Percentiles rank a stretch among this genome's conserved stretches.
Conservation (phyloP, 768 basidiomycete genomes). For the Astraeus odoratus region DNA sequence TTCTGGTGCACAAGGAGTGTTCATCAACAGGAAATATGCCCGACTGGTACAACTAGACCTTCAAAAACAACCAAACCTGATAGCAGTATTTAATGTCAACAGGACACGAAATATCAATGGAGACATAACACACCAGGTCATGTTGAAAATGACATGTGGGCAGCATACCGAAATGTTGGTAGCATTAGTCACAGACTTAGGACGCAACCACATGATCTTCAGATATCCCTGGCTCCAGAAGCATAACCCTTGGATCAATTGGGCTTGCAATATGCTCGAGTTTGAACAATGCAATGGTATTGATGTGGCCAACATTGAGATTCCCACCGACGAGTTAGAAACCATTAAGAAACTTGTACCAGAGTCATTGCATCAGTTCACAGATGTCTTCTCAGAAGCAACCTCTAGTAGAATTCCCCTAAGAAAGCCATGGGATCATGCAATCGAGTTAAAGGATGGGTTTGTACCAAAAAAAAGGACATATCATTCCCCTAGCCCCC, state of each 20-base stretch:
- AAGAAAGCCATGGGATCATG: constrained; percentile 4
- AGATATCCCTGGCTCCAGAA: constrained; percentile 21
- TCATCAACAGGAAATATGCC: background rate
- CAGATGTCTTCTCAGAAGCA: constrained; percentile 2
- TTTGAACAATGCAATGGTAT: constrained; percentile 1
- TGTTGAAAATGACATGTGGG: background rate
- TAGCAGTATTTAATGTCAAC: background rate
- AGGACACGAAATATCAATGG: background rate
- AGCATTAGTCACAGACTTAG: background rate
- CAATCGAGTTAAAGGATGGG: no score
- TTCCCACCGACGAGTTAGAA: background rate
- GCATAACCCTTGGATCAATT: constrained; percentile 19
- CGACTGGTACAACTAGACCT: background rate
- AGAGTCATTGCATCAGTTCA: background rate
- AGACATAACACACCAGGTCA: background rate
- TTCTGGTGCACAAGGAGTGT: background rate
- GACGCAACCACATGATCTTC: constrained; percentile 3
- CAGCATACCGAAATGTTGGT: background rate
- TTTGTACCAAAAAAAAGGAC: background rate
- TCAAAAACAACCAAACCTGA: background rate
- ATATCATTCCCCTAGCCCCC: background rate
- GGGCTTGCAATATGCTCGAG: constrained; percentile 12
- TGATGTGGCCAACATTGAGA: background rate
- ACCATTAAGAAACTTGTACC: no score
- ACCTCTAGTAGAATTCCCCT: background rate